Evolutionary conservation across 495 filamentous ascomycete species (phyloP), one percentile per base, ranked within the genome.

Genomic region (Aeminium ludgeri): DNA sequence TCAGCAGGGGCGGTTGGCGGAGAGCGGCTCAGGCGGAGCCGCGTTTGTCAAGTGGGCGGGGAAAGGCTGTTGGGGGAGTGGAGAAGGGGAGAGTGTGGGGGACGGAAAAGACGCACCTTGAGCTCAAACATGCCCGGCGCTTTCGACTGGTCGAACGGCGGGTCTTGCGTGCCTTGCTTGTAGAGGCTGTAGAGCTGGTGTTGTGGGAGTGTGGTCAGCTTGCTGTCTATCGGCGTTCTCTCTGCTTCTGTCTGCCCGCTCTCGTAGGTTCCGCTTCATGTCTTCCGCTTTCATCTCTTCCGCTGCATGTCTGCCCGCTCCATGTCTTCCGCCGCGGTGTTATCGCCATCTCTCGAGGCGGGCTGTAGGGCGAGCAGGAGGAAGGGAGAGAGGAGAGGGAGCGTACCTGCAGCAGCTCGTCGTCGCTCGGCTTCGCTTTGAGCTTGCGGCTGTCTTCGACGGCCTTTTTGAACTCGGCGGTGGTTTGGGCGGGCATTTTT

Each of bases 361-460:
- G 23, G 23, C 8, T 25, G 41, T 25, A 3, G 23, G 23, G 23
- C 23, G 8, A 4, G 23, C 4, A 4, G 23, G 23, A 4, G 23
- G 4, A 4, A 8, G 8, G 23, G 3, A 25, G 23, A 3, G 23
- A 4, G 8, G 23, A 8, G 3, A 8, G 3, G 23, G 23, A 4
- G 8, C 62, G 28, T 58, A 77, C 81, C 64, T 81, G 48, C 30
- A 74, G 58, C 48, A 71, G 58, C 51, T 76, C 74, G 34, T 67
- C 61, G 38, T 66, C 56, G 10, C 53, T 57, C 4, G 69, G 70
- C 38, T 66, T 63, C 10, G 58, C 55, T 44, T 63, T 59, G 36
- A 82, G 65, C 64, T 80, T 74, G 56, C 69, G 68, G 60, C 61
- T 68, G 48, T 81, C 73, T 55, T 65, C 65, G 49, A 77, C 70